These are phyloP conservation scores for Zangia roseola DNA, from an alignment of 768 basidiomycete species.

Conservation along the genomic window DNA sequence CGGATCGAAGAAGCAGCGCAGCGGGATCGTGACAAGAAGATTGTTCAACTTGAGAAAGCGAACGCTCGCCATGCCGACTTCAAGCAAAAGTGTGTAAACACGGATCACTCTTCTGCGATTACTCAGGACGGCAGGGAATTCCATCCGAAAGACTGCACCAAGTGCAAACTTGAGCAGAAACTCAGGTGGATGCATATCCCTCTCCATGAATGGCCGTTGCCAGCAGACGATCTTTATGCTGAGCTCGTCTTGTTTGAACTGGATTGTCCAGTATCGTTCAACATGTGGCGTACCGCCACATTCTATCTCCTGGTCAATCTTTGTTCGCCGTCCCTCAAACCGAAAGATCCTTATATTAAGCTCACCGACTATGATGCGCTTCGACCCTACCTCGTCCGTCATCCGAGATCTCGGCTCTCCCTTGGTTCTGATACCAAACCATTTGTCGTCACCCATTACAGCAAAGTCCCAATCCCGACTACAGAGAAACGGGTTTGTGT, in stretches of 20 bases:
- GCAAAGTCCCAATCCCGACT: slow-evolving; percentile 11
- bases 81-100: background rate
- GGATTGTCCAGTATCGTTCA: slow-evolving; percentile 37
- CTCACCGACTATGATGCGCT: slow-evolving; percentile 17
- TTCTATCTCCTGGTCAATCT: slow-evolving; percentile 38
- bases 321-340: slow-evolving; percentile 16
- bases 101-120: background rate
- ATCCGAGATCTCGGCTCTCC: slow-evolving; percentile 18
- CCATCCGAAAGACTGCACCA: slow-evolving; percentile 20
- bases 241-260: slow-evolving; percentile 43
- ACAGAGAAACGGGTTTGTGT: slow-evolving; percentile 22
- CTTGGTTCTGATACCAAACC: slow-evolving; percentile 27
- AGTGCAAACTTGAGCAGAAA: slow-evolving; percentile 28
- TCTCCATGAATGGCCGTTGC: slow-evolving; percentile 49
- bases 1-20: slow-evolving; percentile 32
- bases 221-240: slow-evolving; percentile 19
- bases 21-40: slow-evolving; percentile 20
- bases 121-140: slow-evolving; percentile 1
- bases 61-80: slow-evolving; percentile 25
- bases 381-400: slow-evolving; percentile 10
- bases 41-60: slow-evolving; percentile 24
- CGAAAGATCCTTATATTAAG: slow-evolving; percentile 9
- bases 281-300: slow-evolving; percentile 44
- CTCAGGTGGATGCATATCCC: slow-evolving; percentile 28
- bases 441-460: slow-evolving; percentile 17